phyloP scores from a whole-genome alignment of 2,329 filamentous ascomycete species.

The Zymoseptoria pseudotritici region DNA sequence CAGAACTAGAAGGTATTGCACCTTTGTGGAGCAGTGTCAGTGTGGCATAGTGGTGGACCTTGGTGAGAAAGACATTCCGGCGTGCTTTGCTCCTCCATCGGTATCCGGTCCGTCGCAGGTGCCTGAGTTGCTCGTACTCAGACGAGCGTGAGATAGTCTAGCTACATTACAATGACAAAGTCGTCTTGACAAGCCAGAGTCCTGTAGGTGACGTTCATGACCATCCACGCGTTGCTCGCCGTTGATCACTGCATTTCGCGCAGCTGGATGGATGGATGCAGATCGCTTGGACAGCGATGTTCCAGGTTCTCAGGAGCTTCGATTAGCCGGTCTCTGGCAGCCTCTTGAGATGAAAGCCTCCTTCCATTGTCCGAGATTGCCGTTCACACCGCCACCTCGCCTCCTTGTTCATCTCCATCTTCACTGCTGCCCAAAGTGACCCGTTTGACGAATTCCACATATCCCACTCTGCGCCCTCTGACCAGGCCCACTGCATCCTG shows the following conservation, averaged over 20 bases:
- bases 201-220: neutral
- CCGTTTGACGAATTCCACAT: slow-evolving; percentile 55
- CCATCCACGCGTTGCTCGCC: no score
- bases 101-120: neutral
- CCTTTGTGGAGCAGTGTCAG: neutral
- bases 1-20: slow-evolving; percentile 8
- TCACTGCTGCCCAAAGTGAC: slow-evolving; percentile 14
- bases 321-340: neutral
- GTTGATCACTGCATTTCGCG: neutral
- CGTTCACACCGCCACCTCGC: neutral
- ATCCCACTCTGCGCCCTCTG: slow-evolving; percentile 65
- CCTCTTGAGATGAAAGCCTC: neutral
- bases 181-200: neutral
- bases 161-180: neutral
- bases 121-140: neutral
- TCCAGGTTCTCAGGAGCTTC: neutral
- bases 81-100: neutral
- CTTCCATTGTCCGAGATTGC: no score
- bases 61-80: neutral
- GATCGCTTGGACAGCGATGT: neutral
- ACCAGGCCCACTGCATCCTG: slow-evolving; percentile 67
- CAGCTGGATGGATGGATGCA: neutral
- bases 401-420: slow-evolving; percentile 1
- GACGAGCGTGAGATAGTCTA: neutral
- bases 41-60: no score